Percentiles rank a stretch among this genome's conserved stretches.
Conservation (phyloP, 805 yeast genomes). For the Hanseniaspora hatyaiensis region DNA sequence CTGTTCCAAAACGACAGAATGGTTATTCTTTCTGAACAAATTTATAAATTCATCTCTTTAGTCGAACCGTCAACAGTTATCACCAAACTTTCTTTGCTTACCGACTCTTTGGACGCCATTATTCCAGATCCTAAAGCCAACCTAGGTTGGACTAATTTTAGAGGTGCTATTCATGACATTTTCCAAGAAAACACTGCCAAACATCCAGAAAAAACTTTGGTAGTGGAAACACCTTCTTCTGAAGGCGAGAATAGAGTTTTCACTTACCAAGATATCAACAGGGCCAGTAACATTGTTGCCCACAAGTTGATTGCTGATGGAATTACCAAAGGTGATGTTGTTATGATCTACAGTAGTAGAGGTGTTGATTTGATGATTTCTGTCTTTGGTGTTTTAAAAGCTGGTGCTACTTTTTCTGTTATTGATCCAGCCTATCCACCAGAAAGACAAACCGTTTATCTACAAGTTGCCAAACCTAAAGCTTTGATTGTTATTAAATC, state of each 20-base stretch:
- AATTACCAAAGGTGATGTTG: slow-evolving; percentile 81
- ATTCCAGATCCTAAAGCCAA: slow-evolving; percentile 83
- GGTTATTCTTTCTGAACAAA: slow-evolving; percentile 59
- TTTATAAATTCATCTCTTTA: slow-evolving; percentile 39
- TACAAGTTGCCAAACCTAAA: slow-evolving; percentile 84
- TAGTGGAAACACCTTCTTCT: slow-evolving; percentile 72
- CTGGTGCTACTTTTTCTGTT: slow-evolving; percentile 97
- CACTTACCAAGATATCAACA: slow-evolving; percentile 76
- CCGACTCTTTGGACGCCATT: slow-evolving; percentile 45
- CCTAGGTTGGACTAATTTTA: slow-evolving; percentile 79
- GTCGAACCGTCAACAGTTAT: slow-evolving; percentile 34
- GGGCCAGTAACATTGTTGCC: slow-evolving; percentile 87
- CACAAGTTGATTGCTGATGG: slow-evolving; percentile 75
- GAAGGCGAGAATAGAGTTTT: slow-evolving; percentile 47
- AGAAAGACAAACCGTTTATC: slow-evolving; percentile 86
- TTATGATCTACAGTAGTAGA: slow-evolving; percentile 94
- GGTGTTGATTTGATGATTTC: slow-evolving; percentile 96
- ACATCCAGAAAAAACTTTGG: slow-evolving; percentile 80
- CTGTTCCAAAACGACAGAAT: slow-evolving; percentile 64
- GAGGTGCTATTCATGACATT: slow-evolving; percentile 95
- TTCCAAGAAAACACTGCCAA: slow-evolving; percentile 75
- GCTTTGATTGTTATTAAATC: slow-evolving; percentile 82
- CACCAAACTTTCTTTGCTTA: slow-evolving; percentile 55
- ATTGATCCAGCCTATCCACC: slow-evolving; percentile 99
- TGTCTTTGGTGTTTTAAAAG: slow-evolving; percentile 94